phyloP scores from a whole-genome alignment of 768 basidiomycete genomes.

The Leccinum broughii region DNA sequence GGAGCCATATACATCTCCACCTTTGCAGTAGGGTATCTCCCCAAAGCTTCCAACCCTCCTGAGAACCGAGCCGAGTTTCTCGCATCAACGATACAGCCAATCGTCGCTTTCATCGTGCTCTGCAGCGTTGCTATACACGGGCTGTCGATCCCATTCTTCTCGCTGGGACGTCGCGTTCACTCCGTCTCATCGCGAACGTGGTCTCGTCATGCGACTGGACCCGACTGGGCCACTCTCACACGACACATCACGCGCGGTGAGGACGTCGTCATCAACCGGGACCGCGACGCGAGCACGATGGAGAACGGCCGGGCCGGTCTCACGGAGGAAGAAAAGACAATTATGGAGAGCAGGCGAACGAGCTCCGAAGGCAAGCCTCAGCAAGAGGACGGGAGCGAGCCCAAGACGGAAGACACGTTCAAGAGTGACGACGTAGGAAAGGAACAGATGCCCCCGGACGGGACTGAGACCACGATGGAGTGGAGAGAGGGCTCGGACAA shows the following conservation, averaged over 20 bases:
- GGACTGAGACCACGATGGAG: constrained; percentile 42
- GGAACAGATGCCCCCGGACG: constrained; percentile 47
- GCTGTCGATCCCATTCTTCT: constrained; percentile 92
- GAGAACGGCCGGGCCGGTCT: constrained; percentile 46
- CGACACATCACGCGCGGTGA: constrained; percentile 68
- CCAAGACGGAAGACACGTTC: constrained; percentile 10
- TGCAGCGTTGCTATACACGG: constrained; percentile 87
- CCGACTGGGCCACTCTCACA: constrained; percentile 85
- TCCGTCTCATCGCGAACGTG: constrained; percentile 77
- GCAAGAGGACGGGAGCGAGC: constrained; percentile 10
- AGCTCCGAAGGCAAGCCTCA: constrained; percentile 11
- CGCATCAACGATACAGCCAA: constrained; percentile 80
- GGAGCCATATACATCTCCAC: constrained; percentile 95
- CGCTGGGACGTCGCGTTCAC: constrained; percentile 89
- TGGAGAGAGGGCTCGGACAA: constrained; percentile 74
- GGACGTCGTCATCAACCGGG: constrained; percentile 85
- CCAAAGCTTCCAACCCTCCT: constrained; percentile 44
- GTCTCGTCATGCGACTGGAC: constrained; percentile 71
- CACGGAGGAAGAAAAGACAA: constrained; percentile 31
- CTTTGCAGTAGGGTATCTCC: constrained; percentile 65
- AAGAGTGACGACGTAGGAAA: constrained; percentile 23
- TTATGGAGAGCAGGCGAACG: constrained; percentile 26
- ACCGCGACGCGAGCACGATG: constrained; percentile 48
- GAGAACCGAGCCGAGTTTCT: constrained; percentile 64
- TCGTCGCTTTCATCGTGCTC: constrained; percentile 93